Percentiles rank a stretch among this genome's conserved stretches.
phyloP scores from a whole-genome alignment of 164 flowering plant species.

The Hamamelis virginiana region DNA sequence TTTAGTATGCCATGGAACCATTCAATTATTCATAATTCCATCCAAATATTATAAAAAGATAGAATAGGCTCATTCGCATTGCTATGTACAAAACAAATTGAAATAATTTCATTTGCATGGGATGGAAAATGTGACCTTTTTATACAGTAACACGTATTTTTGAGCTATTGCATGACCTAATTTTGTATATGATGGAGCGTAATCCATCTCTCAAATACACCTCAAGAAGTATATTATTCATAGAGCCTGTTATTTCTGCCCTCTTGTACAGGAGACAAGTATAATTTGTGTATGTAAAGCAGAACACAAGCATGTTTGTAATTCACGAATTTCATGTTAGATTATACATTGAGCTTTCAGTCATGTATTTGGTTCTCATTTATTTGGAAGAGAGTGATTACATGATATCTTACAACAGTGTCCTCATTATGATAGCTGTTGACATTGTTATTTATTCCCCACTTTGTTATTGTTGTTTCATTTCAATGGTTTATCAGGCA shows the following conservation, averaged over 20 bases:
- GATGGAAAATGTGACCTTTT: too few relatives aligned
- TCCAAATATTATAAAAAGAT: neutral
- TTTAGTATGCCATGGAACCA: neutral
- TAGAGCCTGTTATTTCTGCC: too few relatives aligned
- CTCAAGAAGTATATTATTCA: too few relatives aligned
- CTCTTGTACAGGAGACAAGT: too few relatives aligned
- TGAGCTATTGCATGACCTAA: neutral
- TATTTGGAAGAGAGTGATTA: neutral
- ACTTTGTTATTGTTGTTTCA: neutral
- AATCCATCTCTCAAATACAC: too few relatives aligned
- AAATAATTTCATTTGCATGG: neutral
- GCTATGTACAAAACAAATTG: neutral
- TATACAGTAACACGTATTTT: too few relatives aligned
- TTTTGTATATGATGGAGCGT: neutral
- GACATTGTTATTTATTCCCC: neutral
- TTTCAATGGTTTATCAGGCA: conserved; percentile 44
- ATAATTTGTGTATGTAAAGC: too few relatives aligned
- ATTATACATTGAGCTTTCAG: neutral
- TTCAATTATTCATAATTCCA: neutral
- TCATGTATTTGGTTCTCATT: neutral
- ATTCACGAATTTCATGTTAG: neutral
- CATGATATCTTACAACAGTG: neutral
- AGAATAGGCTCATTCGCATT: neutral
- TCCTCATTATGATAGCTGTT: neutral
- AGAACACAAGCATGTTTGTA: neutral